Evolutionary conservation across 129 eudicot species (phyloP).

Genomic region (Tanacetum coccineum): DNA sequence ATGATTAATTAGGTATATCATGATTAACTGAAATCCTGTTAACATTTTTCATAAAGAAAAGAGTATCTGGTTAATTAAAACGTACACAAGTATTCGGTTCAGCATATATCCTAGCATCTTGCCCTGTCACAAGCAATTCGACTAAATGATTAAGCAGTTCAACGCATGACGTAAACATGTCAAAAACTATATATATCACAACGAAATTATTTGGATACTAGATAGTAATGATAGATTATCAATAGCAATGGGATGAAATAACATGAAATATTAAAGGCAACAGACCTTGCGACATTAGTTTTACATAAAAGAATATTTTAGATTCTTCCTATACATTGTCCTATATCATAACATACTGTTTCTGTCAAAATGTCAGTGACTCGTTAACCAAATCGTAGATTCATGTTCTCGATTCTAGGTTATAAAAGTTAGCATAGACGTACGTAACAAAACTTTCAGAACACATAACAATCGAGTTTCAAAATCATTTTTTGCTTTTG

Average conservation of each 20-base stretch:
- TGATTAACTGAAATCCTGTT: background rate
- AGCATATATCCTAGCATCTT: constrained; percentile 84
- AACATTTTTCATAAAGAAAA: background rate
- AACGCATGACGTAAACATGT: background rate
- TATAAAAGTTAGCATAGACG: too few relatives aligned
- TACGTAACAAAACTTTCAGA: too few relatives aligned
- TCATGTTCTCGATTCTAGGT: too few relatives aligned
- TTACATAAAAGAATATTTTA: too few relatives aligned
- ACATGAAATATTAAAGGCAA: background rate
- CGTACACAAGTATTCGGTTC: constrained; percentile 83
- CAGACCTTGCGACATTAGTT: too few relatives aligned
- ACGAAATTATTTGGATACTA: background rate
- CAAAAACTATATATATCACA: background rate
- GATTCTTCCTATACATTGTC: too few relatives aligned
- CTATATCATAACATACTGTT: too few relatives aligned
- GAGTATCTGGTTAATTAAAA: constrained; percentile 15
- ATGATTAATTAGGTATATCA: background rate
- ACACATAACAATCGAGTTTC: too few relatives aligned
- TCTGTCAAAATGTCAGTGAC: too few relatives aligned
- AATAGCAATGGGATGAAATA: background rate
- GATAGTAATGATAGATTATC: background rate
- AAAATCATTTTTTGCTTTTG: too few relatives aligned
- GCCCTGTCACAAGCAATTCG: constrained; percentile 48
- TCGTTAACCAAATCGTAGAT: too few relatives aligned
- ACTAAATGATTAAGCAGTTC: background rate